These are phyloP conservation scores for Leccinum incarnatum DNA, from an alignment of 768 basidiomycete genomes.

Conservation along the genomic window DNA sequence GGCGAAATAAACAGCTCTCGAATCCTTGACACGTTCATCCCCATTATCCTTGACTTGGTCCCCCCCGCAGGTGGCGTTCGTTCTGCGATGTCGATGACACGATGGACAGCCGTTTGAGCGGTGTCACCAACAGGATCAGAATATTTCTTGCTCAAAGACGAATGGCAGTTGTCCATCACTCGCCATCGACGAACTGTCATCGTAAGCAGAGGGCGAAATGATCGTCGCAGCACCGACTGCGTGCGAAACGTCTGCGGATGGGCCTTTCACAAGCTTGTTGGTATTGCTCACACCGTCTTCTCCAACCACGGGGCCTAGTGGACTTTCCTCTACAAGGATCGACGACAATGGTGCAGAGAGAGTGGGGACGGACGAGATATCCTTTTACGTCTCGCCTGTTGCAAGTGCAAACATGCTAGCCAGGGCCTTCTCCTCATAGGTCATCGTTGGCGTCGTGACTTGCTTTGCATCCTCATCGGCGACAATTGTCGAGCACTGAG, in stretches of 20 bases:
- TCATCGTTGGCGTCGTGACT: neutral
- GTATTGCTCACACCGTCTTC: too few relatives aligned
- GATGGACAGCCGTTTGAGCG: neutral
- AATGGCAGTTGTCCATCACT: neutral
- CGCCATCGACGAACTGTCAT: neutral
- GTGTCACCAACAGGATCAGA: neutral
- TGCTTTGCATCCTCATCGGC: neutral
- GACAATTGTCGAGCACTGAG: conserved; percentile 3
- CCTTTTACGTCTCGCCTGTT: too few relatives aligned
- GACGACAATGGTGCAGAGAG: too few relatives aligned
- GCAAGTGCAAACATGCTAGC: too few relatives aligned
- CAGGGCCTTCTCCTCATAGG: neutral
- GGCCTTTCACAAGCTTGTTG: too few relatives aligned
- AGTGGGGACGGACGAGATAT: too few relatives aligned
- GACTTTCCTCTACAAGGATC: too few relatives aligned
- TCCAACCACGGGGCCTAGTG: too few relatives aligned
- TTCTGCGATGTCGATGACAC: neutral
- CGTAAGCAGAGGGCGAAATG: neutral
- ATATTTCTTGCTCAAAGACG: too few relatives aligned
- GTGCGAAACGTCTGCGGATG: neutral
- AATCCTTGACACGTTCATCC: neutral
- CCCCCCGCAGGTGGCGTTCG: too few relatives aligned
- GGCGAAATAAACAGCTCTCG: conserved; percentile 3
- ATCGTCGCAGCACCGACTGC: neutral
- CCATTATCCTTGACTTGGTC: neutral